Evolutionary conservation across 192 early-diverging fungal genomes (phyloP), one percentile per base, ranked within the genome.

Genomic region (Backusella morwellensis): DNA sequence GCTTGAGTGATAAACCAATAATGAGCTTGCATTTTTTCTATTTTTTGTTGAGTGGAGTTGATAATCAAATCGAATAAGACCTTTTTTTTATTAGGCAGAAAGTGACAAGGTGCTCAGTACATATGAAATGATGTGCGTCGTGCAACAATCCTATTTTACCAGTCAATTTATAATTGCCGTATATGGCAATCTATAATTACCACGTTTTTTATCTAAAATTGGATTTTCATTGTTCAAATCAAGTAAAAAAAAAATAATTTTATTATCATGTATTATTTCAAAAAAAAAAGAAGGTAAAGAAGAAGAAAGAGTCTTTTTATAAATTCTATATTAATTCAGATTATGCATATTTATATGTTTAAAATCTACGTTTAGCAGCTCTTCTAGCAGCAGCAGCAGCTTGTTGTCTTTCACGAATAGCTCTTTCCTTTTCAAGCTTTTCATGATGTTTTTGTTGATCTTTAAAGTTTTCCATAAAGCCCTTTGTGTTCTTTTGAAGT

Each of bases 401-500:
- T n/a, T 78, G 74, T 36, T 84, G 78, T 59, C 82, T 76, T 72
- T 84, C 82, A 70, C 79, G 78, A 52, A 84, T 38, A 19, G 77
- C 52, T 35, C 73, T 72, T 19, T 84, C 82, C 50, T 78, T 84
- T 52, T 80, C 79, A 19, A 38, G 42, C 70, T 80, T 77, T 42
- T 80, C 78, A 35, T 78, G 77, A 6, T 41, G 21, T 15, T 42
- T 68, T 41, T 77, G 75, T 59, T 80, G 75, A 5, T 78, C 85
- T 56, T 85, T 86, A 73, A 86, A 86, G 23, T 84, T 85, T 66
- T 88, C 83, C 76, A 88, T 80, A 41, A 86, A 86, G 19, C 83
- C 84, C 32, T 68, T 76, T 1, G 76, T 56, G 34, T 75, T 73
- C 75, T 86, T 86, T 50, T 84, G 82, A 9, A 80, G 75, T 36